A percentile compares a stretch with the other conserved stretches of the same genome.
phyloP scores from a whole-genome alignment of 2,329 filamentous ascomycete genomes.

The Aspergillus sp. region DNA sequence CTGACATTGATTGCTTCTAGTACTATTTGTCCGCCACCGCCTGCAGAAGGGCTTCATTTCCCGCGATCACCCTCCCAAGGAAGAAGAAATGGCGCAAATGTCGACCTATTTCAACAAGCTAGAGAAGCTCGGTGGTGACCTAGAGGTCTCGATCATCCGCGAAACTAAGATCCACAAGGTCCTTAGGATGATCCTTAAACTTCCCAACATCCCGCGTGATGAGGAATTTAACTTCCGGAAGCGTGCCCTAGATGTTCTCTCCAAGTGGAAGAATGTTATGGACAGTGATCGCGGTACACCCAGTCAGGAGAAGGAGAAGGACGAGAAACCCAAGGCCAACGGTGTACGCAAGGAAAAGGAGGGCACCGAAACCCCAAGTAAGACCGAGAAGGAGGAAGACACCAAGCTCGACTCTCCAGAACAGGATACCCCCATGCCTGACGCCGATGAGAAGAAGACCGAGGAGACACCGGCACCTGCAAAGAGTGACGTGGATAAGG shows the following conservation, averaged over 20 bases:
- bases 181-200: conserved; percentile 87
- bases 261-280: conserved; percentile 86
- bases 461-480: conserved; percentile 19
- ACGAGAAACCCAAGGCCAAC: conserved; percentile 48
- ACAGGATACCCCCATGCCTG: conserved; percentile 37
- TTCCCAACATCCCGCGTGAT: conserved; percentile 81
- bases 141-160: conserved; percentile 86
- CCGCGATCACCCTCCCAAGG: conserved; percentile 79
- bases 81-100: conserved; percentile 58
- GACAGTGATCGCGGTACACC: conserved; percentile 54
- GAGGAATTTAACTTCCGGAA: conserved; percentile 87
- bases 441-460: conserved; percentile 36
- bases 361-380: conserved; percentile 33
- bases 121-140: conserved; percentile 72
- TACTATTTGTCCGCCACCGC: conserved; percentile 92
- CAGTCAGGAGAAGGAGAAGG: conserved; percentile 36
- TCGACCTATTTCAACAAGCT: conserved; percentile 62
- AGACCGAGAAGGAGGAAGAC: conserved; percentile 33
- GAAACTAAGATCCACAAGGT: conserved; percentile 98
- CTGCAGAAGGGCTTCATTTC: conserved; percentile 92
- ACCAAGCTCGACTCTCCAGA: conserved; percentile 22
- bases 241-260: conserved; percentile 75
- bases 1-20: conserved; percentile 40
- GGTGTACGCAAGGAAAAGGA: conserved; percentile 44
- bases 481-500: conserved; percentile 17